Evolutionary conservation across 2,329 filamentous ascomycete species (phyloP).

Genomic region (Cladophialophora yegresii): DNA sequence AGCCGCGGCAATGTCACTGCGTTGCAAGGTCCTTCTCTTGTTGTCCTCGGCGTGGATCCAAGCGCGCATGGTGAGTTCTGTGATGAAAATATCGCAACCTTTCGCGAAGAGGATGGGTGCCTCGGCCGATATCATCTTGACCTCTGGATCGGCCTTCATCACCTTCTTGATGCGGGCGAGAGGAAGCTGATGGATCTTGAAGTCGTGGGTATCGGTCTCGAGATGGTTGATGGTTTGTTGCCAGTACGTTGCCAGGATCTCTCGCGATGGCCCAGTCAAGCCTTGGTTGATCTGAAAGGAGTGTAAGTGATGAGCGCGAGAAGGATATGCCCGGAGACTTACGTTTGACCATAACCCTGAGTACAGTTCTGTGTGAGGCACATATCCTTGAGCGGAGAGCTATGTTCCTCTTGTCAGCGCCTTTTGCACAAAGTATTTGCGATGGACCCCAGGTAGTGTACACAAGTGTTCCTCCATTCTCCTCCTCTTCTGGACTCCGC

Average conservation of each 20-base stretch:
- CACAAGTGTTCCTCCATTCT: background rate
- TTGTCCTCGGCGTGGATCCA: slow-evolving; percentile 99
- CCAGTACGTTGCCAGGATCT: slow-evolving; percentile 98
- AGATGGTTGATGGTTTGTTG: slow-evolving; percentile 96
- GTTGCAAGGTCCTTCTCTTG: slow-evolving; percentile 90
- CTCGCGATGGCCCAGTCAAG: slow-evolving; percentile 85
- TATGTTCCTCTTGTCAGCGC: slow-evolving; percentile 46
- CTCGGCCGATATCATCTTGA: slow-evolving; percentile 99
- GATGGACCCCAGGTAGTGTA: background rate
- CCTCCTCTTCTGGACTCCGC: background rate
- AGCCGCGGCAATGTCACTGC: slow-evolving; percentile 93
- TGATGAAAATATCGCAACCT: slow-evolving; percentile 98
- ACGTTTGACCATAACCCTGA: slow-evolving; percentile 95
- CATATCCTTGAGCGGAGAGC: slow-evolving; percentile 84
- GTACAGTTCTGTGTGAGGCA: slow-evolving; percentile 86
- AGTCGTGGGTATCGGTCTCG: slow-evolving; percentile 93
- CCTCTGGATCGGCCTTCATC: slow-evolving; percentile 98
- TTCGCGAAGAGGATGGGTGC: slow-evolving; percentile 97
- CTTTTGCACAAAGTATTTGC: slow-evolving; percentile 41
- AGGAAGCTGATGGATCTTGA: slow-evolving; percentile 95
- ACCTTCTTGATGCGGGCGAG: slow-evolving; percentile 99
- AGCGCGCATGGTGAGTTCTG: slow-evolving; percentile 96
- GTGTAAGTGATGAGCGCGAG: slow-evolving; percentile 11
- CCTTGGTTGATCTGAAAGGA: slow-evolving; percentile 84
- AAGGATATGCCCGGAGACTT: slow-evolving; percentile 41